Evolutionary conservation across 257 asterid genomes (phyloP), one percentile per base, ranked within the genome.

Genomic region (Solanum peruvianum): DNA sequence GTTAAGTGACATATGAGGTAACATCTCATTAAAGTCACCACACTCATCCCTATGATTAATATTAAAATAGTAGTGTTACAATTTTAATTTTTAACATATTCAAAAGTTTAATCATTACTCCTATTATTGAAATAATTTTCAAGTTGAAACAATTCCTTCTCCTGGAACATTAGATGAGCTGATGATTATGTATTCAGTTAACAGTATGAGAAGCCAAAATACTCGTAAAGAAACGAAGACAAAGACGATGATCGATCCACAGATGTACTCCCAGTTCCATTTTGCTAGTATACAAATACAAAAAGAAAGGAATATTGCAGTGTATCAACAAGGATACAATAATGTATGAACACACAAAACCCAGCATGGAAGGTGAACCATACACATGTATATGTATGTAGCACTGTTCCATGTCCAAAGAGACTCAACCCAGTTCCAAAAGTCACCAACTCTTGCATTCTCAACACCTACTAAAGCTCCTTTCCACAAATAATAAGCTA

Each of bases 361-460:
- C 99, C 99, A 94, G 87, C 99, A 97, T 9, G 99, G 99, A 72
- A 96, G 98, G 89, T 97, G 98, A 90, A 97, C 96, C 93, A 92
- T 90, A 84, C 98, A 94, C 75, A 95, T 87, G 86, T 92, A 96
- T 64, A 96, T 90, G 56, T 95, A 97, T 5, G 99, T 94, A 18
- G 98, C 99, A 91, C 99, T 97, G 77, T 93, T 95, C 99, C 99
- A 97, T 29, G 87, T 90, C 99, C 99, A 95, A 84, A 96, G 94
- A 52, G 97, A 92, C 91, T 93, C 99, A 3, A 88, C 91, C 98
- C 98, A 96, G 70, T 82, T 87, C 99, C 99, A 97, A 87, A 96
- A 96, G 58, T 97, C 99, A 27, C 91, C 93, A 11, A 93, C 82
- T 73, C 91, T 88, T 82, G 91, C 39, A 85, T 87, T 89, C 78